Evolutionary conservation across 768 basidiomycete species (phyloP).

Genomic region (Pleurotus djamor): DNA sequence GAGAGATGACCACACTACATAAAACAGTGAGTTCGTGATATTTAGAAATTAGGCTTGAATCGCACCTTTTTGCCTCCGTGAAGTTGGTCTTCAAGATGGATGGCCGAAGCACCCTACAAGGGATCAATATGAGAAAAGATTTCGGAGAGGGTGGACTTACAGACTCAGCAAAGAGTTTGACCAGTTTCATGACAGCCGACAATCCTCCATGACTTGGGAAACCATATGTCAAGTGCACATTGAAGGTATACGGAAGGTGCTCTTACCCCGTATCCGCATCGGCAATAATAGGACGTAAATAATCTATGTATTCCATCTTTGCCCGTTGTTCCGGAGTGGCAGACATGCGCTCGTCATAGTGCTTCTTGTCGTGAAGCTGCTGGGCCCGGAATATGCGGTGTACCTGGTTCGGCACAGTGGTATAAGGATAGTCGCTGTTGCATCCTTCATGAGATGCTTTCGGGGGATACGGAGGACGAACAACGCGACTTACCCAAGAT

Average conservation of each 20-base stretch:
- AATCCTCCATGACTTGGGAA: conserved; percentile 77
- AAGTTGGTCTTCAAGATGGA: conserved; percentile 93
- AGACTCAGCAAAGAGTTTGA: conserved; percentile 93
- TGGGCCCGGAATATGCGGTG: conserved; percentile 90
- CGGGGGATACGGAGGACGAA: background rate
- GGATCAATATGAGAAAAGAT: background rate
- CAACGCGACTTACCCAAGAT: conserved; percentile 69
- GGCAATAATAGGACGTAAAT: conserved; percentile 89
- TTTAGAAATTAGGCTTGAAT: background rate
- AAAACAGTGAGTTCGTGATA: conserved; percentile 8
- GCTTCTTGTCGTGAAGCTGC: conserved; percentile 89
- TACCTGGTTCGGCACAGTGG: conserved; percentile 95
- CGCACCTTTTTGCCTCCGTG: conserved; percentile 89
- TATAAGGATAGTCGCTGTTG: conserved; percentile 88
- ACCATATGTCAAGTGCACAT: conserved; percentile 11
- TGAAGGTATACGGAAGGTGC: conserved; percentile 1
- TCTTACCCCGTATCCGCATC: conserved; percentile 91
- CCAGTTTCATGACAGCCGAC: conserved; percentile 94
- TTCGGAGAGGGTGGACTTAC: conserved; percentile 30
- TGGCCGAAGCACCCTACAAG: conserved; percentile 79
- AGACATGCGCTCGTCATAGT: conserved; percentile 82
- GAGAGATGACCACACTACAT: conserved; percentile 80
- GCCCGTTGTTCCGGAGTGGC: conserved; percentile 60
- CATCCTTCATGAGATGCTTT: background rate
- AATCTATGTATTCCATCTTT: conserved; percentile 80